Conservation (phyloP, 768 basidiomycete genomes). For the Lactarius sanguifluus region DNA sequence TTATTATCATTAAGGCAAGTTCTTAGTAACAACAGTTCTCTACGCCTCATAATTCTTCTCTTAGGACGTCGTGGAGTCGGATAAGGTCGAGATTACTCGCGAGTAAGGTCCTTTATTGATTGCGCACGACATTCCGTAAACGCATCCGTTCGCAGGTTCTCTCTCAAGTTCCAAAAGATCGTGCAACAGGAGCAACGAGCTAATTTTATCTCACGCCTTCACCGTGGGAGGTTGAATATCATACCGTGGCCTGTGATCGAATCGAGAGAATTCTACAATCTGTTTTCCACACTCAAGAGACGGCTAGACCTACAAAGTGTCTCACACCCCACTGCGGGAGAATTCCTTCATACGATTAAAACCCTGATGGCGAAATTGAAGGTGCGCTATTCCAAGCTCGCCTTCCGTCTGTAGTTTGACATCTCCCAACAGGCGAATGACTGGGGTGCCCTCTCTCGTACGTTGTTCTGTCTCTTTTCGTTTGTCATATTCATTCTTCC, state of each 20-base stretch:
- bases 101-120: slow-evolving; percentile 43
- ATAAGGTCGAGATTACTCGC: slow-evolving; percentile 55
- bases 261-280: slow-evolving; percentile 55
- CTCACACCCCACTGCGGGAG: slow-evolving; percentile 51
- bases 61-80: slow-evolving; percentile 64
- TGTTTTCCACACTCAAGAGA: slow-evolving; percentile 51
- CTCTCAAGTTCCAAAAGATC: slow-evolving; percentile 58
- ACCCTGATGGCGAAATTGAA: slow-evolving; percentile 68
- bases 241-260: slow-evolving; percentile 71
- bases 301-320: slow-evolving; percentile 48
- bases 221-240: slow-evolving; percentile 54
- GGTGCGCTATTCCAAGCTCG: slow-evolving; percentile 35
- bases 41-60: background rate
- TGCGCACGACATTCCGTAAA: background rate
- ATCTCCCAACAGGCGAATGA: slow-evolving; percentile 50
- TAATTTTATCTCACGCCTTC: slow-evolving; percentile 62
- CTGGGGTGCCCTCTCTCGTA: slow-evolving; percentile 65
- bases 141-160: slow-evolving; percentile 43
- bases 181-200: slow-evolving; percentile 59
- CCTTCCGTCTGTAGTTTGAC: background rate
- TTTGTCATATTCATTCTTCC: background rate
- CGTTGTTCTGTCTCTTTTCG: slow-evolving; percentile 30
- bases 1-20: slow-evolving; percentile 61
- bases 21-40: background rate
- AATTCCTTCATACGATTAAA: slow-evolving; percentile 58